Conservation (phyloP, 805 yeast genomes). For the Candida insectorum region DNA sequence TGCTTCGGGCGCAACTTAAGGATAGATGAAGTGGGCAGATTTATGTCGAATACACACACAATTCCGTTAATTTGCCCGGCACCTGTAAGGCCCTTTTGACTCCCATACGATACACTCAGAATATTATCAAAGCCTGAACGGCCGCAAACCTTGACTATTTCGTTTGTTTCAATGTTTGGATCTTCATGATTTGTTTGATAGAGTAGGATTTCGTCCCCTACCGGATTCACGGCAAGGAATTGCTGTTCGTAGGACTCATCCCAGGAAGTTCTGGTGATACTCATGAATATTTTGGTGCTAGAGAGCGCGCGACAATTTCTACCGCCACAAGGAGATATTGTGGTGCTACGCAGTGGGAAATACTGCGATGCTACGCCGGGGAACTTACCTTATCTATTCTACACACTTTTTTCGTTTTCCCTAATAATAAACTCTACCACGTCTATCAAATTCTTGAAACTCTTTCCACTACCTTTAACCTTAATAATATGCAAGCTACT, state of each 20-base stretch:
- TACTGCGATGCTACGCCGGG: too few relatives aligned
- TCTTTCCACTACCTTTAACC: slow-evolving; percentile 44
- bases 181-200: slow-evolving; percentile 49
- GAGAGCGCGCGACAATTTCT: too few relatives aligned
- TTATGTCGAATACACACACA: slow-evolving; percentile 60
- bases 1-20: slow-evolving; percentile 57
- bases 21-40: slow-evolving; percentile 30
- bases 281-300: too few relatives aligned
- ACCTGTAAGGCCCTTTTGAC: slow-evolving; percentile 57
- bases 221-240: slow-evolving; percentile 67
- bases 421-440: slow-evolving; percentile 43
- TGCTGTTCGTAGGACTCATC: slow-evolving; percentile 52
- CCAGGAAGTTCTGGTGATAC: slow-evolving; percentile 61
- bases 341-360: too few relatives aligned
- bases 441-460: slow-evolving; percentile 40
- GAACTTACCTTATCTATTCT: too few relatives aligned
- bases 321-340: too few relatives aligned
- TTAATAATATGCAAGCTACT: slow-evolving; percentile 41
- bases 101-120: slow-evolving; percentile 64
- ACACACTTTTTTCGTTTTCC: too few relatives aligned
- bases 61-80: slow-evolving; percentile 75
- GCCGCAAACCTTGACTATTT: slow-evolving; percentile 44
- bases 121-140: slow-evolving; percentile 65
- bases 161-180: slow-evolving; percentile 49
- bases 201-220: slow-evolving; percentile 74